Conservation (phyloP, 2,329 filamentous ascomycete species). For the Orbilia oligospora region DNA sequence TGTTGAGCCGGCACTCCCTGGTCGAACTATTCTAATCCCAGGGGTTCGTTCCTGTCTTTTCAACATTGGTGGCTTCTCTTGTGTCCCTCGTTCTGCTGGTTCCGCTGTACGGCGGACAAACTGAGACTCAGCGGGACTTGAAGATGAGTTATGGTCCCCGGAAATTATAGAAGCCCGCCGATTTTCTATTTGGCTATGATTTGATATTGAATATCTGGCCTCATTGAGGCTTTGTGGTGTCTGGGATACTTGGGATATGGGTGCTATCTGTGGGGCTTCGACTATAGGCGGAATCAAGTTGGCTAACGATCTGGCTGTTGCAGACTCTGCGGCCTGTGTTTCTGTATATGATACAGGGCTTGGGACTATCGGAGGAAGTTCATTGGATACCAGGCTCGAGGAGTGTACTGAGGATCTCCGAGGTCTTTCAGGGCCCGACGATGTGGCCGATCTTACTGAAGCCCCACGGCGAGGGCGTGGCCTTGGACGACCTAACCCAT, state of each 20-base stretch:
- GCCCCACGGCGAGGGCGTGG: slow-evolving; percentile 40
- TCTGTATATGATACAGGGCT: slow-evolving; percentile 46
- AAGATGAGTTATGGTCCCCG: not conserved
- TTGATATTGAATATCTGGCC: slow-evolving; percentile 33
- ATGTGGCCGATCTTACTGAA: slow-evolving; percentile 19
- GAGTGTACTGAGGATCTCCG: slow-evolving; percentile 46
- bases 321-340: slow-evolving; percentile 36
- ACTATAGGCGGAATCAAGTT: not conserved
- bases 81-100: slow-evolving; percentile 17
- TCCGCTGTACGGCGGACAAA: slow-evolving; percentile 11
- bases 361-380: slow-evolving; percentile 40
- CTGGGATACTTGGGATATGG: not conserved
- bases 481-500: slow-evolving; percentile 18
- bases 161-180: slow-evolving; percentile 20
- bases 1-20: slow-evolving; percentile 26
- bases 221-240: slow-evolving; percentile 20
- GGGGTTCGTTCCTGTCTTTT: slow-evolving; percentile 34
- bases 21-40: slow-evolving; percentile 20
- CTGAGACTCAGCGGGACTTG: slow-evolving; percentile 41
- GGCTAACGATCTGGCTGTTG: not conserved
- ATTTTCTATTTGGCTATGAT: slow-evolving; percentile 33
- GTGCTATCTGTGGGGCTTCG: slow-evolving; percentile 24
- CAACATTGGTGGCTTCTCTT: slow-evolving; percentile 32
- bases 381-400: slow-evolving; percentile 11
- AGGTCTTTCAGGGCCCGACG: slow-evolving; percentile 29